phyloP scores from a whole-genome alignment of 2,329 filamentous ascomycete species.

The Lecanosticta acicola region DNA sequence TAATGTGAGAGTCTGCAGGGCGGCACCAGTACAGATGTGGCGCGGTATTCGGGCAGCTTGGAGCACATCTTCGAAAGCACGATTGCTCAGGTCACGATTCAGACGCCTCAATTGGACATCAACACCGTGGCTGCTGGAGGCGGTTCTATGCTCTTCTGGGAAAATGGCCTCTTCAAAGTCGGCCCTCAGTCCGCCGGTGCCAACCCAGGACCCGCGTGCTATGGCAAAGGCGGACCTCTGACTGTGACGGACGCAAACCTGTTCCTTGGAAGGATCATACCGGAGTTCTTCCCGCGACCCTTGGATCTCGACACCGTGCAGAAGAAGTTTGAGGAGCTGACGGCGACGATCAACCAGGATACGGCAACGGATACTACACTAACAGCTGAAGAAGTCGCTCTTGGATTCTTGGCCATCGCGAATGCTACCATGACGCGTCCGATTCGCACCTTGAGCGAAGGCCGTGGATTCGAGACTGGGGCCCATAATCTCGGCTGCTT shows the following conservation, averaged over 20 bases:
- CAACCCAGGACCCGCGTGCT: slow-evolving; percentile 33
- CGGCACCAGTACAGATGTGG: slow-evolving; percentile 32
- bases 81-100: slow-evolving; percentile 32
- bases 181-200: slow-evolving; percentile 22
- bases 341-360: slow-evolving; percentile 19
- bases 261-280: slow-evolving; percentile 30
- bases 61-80: slow-evolving; percentile 33
- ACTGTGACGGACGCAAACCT: slow-evolving; percentile 36
- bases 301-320: slow-evolving; percentile 17
- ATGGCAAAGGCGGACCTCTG: slow-evolving; percentile 33
- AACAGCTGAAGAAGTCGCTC: slow-evolving; percentile 73
- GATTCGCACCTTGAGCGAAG: slow-evolving; percentile 80
- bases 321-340: slow-evolving; percentile 16
- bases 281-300: slow-evolving; percentile 29
- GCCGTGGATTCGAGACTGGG: slow-evolving; percentile 79
- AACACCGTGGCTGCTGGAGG: slow-evolving; percentile 42
- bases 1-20: slow-evolving; percentile 8
- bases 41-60: slow-evolving; percentile 29
- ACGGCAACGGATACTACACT: slow-evolving; percentile 55
- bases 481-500: slow-evolving; percentile 81
- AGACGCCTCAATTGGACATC: slow-evolving; percentile 33
- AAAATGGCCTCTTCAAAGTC: slow-evolving; percentile 18
- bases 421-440: slow-evolving; percentile 84
- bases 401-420: slow-evolving; percentile 77
- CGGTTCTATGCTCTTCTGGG: slow-evolving; percentile 38